Evolutionary conservation across 768 basidiomycete genomes (phyloP).

Genomic region (Myochromella boudieri): DNA sequence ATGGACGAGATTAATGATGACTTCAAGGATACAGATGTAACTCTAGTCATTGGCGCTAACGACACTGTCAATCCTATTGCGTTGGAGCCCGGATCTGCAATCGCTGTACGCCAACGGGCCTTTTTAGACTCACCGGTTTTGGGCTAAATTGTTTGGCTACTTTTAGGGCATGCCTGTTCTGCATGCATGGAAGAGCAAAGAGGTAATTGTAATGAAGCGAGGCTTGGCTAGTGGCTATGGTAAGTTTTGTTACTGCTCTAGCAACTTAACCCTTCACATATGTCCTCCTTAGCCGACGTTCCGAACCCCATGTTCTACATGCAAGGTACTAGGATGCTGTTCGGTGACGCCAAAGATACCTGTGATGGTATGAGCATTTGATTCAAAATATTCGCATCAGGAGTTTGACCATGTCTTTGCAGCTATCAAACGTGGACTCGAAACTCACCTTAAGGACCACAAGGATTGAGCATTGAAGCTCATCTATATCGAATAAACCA

Average conservation of each 20-base stretch:
- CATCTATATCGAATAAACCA: no score
- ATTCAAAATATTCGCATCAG: neutral
- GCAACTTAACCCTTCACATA: neutral
- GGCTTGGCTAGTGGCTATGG: slow-evolving; percentile 89
- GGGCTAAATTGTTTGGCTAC: slow-evolving; percentile 1
- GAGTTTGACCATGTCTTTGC: neutral
- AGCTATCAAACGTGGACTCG: slow-evolving; percentile 19
- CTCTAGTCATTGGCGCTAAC: slow-evolving; percentile 88
- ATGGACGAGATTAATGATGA: slow-evolving; percentile 97
- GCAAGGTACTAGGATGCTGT: slow-evolving; percentile 87
- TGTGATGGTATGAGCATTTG: slow-evolving; percentile 64
- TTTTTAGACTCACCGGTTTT: neutral
- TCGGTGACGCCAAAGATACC: slow-evolving; percentile 89
- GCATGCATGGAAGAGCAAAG: slow-evolving; percentile 92
- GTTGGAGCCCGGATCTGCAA: slow-evolving; percentile 81
- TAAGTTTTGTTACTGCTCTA: slow-evolving; percentile 25
- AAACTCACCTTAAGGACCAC: slow-evolving; percentile 15
- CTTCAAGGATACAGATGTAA: slow-evolving; percentile 86
- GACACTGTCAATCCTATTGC: slow-evolving; percentile 93
- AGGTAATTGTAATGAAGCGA: slow-evolving; percentile 91
- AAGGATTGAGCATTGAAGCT: neutral
- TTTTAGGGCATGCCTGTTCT: slow-evolving; percentile 85
- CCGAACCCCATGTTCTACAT: slow-evolving; percentile 95
- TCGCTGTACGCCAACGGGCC: slow-evolving; percentile 52
- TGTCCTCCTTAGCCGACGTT: slow-evolving; percentile 68